A percentile compares a stretch with the other conserved stretches of the same genome.
Evolutionary conservation across 2,329 filamentous ascomycete species (phyloP).

Genomic region (Myriosclerotinia scirpicola): DNA sequence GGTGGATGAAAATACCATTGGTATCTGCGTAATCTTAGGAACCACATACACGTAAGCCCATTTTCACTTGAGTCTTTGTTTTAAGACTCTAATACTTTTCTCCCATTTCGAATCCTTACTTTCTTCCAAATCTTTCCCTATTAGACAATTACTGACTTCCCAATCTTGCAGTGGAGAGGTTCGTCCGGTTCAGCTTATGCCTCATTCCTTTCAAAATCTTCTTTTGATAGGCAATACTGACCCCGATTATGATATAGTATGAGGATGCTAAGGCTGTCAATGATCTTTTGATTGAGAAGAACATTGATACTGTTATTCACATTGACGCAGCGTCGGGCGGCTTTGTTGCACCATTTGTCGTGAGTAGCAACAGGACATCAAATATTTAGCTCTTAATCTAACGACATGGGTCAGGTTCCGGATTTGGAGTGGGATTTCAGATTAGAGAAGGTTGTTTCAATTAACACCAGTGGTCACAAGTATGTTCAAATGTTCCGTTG

Average conservation of each 20-base stretch:
- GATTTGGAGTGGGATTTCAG: conserved; percentile 90
- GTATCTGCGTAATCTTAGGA: conserved; percentile 87
- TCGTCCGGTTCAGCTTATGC: too few relatives aligned
- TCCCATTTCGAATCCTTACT: too few relatives aligned
- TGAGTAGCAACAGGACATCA: conserved; percentile 44
- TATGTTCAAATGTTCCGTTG: conserved; percentile 46
- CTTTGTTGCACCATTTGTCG: conserved; percentile 83
- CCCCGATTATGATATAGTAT: conserved; percentile 62
- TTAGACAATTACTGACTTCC: too few relatives aligned
- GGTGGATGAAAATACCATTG: conserved; percentile 74
- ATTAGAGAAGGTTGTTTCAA: conserved; percentile 82
- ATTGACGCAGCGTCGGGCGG: conserved; percentile 91
- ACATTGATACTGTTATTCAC: conserved; percentile 82
- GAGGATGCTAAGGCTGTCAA: conserved; percentile 93
- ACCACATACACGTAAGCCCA: conserved; percentile 73
- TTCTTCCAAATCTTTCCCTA: too few relatives aligned
- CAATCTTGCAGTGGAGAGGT: too few relatives aligned
- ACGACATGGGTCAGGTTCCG: conserved; percentile 54
- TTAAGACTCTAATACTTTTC: too few relatives aligned
- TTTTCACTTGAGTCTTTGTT: too few relatives aligned
- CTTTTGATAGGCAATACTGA: neutral
- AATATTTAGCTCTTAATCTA: too few relatives aligned
- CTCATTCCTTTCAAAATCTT: too few relatives aligned
- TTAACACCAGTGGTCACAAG: conserved; percentile 95
- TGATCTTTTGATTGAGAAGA: conserved; percentile 73